A percentile compares a stretch with the other conserved stretches of the same genome.
Conservation (phyloP, 2,329 filamentous ascomycete species). For the Claviceps sp. region DNA sequence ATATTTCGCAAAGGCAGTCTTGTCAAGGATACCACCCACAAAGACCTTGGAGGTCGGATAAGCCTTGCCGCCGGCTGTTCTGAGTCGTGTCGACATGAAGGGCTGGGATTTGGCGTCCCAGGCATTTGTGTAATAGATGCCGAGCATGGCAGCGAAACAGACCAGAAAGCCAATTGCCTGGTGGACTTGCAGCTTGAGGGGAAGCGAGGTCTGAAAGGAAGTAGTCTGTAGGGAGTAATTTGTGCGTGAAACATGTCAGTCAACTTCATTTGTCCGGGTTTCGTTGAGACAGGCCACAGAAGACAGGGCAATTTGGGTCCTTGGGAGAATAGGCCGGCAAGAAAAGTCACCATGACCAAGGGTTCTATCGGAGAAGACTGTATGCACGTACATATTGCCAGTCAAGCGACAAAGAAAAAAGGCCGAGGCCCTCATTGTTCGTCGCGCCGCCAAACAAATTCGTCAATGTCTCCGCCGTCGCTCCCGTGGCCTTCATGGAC, state of each 20-base stretch:
- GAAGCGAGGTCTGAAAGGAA: conserved; percentile 14
- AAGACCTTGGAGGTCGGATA: conserved; percentile 30
- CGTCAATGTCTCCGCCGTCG: not conserved
- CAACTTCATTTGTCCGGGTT: too few species aligned
- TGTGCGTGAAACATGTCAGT: too few species aligned
- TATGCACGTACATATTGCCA: conserved; percentile 24
- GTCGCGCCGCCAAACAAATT: conserved; percentile 26
- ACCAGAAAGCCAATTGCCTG: conserved; percentile 22
- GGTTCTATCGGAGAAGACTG: too few species aligned
- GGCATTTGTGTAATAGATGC: conserved; percentile 27
- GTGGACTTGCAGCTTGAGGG: conserved; percentile 24
- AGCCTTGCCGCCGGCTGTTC: conserved; percentile 22
- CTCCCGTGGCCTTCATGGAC: conserved; percentile 21
- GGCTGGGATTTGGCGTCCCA: conserved; percentile 22
- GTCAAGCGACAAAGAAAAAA: conserved; percentile 27
- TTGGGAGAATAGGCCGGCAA: too few species aligned
- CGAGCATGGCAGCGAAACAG: conserved; percentile 21
- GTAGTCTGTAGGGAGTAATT: not conserved
- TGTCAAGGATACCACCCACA: conserved; percentile 25
- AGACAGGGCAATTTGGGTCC: too few species aligned
- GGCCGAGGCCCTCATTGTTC: conserved; percentile 23
- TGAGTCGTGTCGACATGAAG: conserved; percentile 22
- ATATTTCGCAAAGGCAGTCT: conserved; percentile 24
- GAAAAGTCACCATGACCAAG: too few species aligned
- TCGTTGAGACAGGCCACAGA: too few species aligned